phyloP scores from a whole-genome alignment of 352 stramenopile genomes.

The Phytopythium helicoides region DNA sequence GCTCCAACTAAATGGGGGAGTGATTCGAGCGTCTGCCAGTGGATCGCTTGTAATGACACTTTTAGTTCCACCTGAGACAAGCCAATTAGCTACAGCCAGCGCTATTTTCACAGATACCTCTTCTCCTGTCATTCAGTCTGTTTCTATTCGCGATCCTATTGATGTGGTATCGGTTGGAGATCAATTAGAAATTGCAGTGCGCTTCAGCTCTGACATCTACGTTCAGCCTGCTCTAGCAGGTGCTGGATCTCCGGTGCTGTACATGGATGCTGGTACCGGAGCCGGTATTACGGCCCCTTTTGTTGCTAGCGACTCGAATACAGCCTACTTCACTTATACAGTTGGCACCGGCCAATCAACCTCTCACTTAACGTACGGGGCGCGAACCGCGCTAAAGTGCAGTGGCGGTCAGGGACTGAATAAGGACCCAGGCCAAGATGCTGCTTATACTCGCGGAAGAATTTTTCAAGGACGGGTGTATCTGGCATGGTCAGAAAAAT shows the following conservation, averaged over 20 bases:
- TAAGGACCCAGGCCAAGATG: slow-evolving; percentile 28
- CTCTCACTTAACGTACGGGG: slow-evolving; percentile 34
- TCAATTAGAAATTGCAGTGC: slow-evolving; percentile 31
- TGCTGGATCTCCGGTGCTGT: slow-evolving; percentile 29
- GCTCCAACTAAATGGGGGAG: slow-evolving; percentile 38
- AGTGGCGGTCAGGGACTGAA: slow-evolving; percentile 44
- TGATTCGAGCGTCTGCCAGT: slow-evolving; percentile 21
- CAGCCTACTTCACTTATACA: slow-evolving; percentile 53
- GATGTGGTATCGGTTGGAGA: slow-evolving; percentile 55
- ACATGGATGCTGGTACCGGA: slow-evolving; percentile 38
- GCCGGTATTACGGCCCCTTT: slow-evolving; percentile 18
- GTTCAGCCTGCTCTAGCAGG: slow-evolving; percentile 12
- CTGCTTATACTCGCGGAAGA: slow-evolving; percentile 14
- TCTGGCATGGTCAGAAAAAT: slow-evolving; percentile 49
- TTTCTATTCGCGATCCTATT: slow-evolving; percentile 37
- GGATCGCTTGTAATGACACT: slow-evolving; percentile 32
- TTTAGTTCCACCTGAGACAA: slow-evolving; percentile 23
- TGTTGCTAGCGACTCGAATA: slow-evolving; percentile 32
- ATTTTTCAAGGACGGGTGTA: slow-evolving; percentile 35
- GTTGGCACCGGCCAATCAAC: slow-evolving; percentile 42
- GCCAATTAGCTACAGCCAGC: slow-evolving; percentile 12
- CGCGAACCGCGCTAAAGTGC: slow-evolving; percentile 42
- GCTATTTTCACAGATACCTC: slow-evolving; percentile 34
- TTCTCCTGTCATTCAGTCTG: slow-evolving; percentile 28
- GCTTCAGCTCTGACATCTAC: slow-evolving; percentile 34